These are phyloP conservation scores for Suillus cothurnatus DNA, from an alignment of 768 basidiomycete genomes.

Conservation along the genomic window DNA sequence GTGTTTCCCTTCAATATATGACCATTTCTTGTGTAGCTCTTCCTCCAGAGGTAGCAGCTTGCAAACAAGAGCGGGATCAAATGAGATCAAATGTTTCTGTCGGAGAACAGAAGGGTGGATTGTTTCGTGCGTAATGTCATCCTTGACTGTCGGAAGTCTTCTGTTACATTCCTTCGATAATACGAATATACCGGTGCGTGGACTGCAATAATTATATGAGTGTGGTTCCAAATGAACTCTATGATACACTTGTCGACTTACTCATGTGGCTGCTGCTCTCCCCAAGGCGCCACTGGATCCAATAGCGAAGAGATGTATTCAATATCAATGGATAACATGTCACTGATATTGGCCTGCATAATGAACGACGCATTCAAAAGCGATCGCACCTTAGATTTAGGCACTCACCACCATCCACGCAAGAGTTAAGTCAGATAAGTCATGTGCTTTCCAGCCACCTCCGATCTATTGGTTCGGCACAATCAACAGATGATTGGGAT, in stretches of 20 bases:
- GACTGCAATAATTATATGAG: conserved; percentile 34
- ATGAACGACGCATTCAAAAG: neutral
- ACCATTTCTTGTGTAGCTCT: conserved; percentile 51
- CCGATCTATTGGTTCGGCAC: conserved; percentile 49
- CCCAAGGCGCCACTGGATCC: conserved; percentile 60
- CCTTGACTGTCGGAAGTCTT: conserved; percentile 44
- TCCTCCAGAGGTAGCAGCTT: conserved; percentile 54
- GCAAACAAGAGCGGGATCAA: conserved; percentile 47
- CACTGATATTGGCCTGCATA: conserved; percentile 54
- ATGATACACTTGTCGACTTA: conserved; percentile 33
- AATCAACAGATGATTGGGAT: neutral
- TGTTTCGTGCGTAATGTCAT: conserved; percentile 55
- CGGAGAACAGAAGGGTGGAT: conserved; percentile 62
- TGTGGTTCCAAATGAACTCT: conserved; percentile 1
- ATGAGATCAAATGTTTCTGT: conserved; percentile 37
- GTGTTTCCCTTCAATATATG: conserved; percentile 33
- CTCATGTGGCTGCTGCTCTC: conserved; percentile 64
- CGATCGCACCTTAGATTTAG: neutral
- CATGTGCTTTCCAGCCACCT: conserved; percentile 69
- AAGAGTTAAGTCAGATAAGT: conserved; percentile 65
- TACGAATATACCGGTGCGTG: conserved; percentile 55
- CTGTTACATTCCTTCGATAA: conserved; percentile 49
- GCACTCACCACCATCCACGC: conserved; percentile 64
- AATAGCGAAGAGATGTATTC: conserved; percentile 52
- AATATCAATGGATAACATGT: conserved; percentile 58